These are phyloP conservation scores for Coniosporium tulheliwenetii DNA, from an alignment of 2,329 filamentous ascomycete genomes.

Conservation along the genomic window DNA sequence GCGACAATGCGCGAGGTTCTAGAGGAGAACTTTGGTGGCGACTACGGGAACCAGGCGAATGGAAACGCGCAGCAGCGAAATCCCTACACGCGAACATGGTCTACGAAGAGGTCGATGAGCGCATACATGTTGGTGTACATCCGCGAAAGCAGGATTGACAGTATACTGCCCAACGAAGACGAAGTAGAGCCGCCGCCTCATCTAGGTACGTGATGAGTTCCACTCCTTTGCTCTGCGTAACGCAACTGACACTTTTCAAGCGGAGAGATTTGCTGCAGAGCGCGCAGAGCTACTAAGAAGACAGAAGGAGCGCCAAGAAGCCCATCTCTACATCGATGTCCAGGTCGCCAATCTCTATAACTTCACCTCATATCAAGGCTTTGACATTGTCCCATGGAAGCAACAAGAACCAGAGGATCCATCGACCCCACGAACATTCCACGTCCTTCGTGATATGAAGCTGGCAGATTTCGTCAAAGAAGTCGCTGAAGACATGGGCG, in stretches of 20 bases:
- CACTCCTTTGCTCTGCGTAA: neutral
- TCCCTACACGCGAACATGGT: constrained; percentile 47
- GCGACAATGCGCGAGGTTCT: constrained; percentile 82
- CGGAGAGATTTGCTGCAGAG: constrained; percentile 68
- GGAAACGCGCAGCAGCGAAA: constrained; percentile 43
- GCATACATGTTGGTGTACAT: constrained; percentile 99
- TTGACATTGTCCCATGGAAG: constrained; percentile 51
- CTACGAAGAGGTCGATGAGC: constrained; percentile 58
- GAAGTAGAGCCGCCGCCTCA: constrained; percentile 67
- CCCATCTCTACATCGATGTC: constrained; percentile 79
- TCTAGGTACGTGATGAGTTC: constrained; percentile 41
- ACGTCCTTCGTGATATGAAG: constrained; percentile 58
- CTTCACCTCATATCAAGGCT: constrained; percentile 67
- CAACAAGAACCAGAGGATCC: constrained; percentile 47
- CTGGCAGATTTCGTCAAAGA: constrained; percentile 58
- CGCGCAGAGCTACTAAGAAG: constrained; percentile 57
- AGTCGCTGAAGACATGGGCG: constrained; percentile 53
- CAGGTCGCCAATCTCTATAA: constrained; percentile 69
- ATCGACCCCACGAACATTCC: constrained; percentile 56
- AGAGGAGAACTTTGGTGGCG: constrained; percentile 93
- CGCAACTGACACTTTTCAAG: constrained; percentile 24
- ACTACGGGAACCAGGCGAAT: constrained; percentile 46
- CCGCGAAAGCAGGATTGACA: constrained; percentile 68
- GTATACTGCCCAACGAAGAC: constrained; percentile 63
- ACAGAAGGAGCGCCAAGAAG: constrained; percentile 81